Conservation (phyloP, 108 stramenopile genomes). For the Conticribra weissflogii region DNA sequence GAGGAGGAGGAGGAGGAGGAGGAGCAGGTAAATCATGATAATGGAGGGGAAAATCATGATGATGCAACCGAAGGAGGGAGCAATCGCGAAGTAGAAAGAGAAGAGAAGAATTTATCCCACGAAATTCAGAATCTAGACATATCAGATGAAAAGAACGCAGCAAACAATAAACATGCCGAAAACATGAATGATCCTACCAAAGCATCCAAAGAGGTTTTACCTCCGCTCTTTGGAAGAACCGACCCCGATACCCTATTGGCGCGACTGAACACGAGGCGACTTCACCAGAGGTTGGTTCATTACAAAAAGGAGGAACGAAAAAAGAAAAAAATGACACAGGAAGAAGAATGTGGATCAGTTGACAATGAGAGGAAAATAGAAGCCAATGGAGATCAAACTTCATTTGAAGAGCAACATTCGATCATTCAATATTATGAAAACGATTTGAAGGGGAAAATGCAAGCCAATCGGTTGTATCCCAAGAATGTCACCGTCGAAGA, state of each 20-base stretch:
- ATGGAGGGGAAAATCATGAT: not conserved
- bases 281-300: slow-evolving; percentile 25
- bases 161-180: too few relatives aligned
- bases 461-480: slow-evolving; percentile 32
- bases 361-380: too few relatives aligned
- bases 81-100: too few relatives aligned
- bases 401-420: not conserved
- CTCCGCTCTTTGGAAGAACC: slow-evolving; percentile 21
- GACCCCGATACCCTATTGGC: slow-evolving; percentile 41
- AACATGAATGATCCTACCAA: too few relatives aligned
- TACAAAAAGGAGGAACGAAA: slow-evolving; percentile 13
- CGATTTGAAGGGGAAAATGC: slow-evolving; percentile 28
- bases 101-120: not conserved
- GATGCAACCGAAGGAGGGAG: too few relatives aligned
- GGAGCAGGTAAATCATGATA: not conserved
- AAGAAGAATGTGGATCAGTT: not conserved
- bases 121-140: not conserved
- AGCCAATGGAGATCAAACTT: not conserved
- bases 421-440: slow-evolving; percentile 27
- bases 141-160: not conserved
- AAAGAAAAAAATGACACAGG: not conserved
- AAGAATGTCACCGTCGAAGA: slow-evolving; percentile 51
- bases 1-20: not conserved
- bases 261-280: slow-evolving; percentile 49
- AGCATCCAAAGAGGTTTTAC: slow-evolving; percentile 14